Evolutionary conservation across 768 basidiomycete genomes (phyloP).

Genomic region (Serendipita sp.): DNA sequence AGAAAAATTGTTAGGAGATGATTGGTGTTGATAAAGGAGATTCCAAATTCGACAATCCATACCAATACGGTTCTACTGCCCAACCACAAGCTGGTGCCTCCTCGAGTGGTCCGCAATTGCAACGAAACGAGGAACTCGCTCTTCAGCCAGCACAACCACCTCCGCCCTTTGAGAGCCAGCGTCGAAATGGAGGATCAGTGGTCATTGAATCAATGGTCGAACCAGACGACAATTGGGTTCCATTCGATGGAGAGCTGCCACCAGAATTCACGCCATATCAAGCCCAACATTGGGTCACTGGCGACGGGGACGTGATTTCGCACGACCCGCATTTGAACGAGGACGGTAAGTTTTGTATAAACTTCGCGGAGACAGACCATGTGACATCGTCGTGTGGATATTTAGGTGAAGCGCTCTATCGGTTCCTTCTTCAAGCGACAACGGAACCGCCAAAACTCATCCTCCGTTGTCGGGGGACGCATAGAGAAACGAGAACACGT

Average conservation of each 20-base stretch:
- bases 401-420: constrained; percentile 53
- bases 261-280: constrained; percentile 48
- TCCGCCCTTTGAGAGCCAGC: not conserved
- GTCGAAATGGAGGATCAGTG: not conserved
- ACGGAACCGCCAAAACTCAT: constrained; percentile 28
- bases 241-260: constrained; percentile 28
- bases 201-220: not conserved
- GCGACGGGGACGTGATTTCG: constrained; percentile 40
- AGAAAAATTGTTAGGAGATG: not conserved
- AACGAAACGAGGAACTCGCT: not conserved
- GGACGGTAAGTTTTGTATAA: constrained; percentile 32
- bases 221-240: not conserved
- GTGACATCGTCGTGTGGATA: no score
- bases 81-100: not conserved
- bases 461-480: constrained; percentile 39
- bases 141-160: no score
- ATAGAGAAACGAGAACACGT: constrained; percentile 42
- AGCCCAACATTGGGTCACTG: constrained; percentile 39
- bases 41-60: constrained; percentile 7
- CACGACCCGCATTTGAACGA: constrained; percentile 56
- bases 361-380: no score
- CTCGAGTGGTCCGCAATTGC: not conserved
- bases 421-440: constrained; percentile 51
- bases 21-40: not conserved
- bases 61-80: not conserved